phyloP scores from a whole-genome alignment of 768 basidiomycete genomes.

The Russula ochroleuca region DNA sequence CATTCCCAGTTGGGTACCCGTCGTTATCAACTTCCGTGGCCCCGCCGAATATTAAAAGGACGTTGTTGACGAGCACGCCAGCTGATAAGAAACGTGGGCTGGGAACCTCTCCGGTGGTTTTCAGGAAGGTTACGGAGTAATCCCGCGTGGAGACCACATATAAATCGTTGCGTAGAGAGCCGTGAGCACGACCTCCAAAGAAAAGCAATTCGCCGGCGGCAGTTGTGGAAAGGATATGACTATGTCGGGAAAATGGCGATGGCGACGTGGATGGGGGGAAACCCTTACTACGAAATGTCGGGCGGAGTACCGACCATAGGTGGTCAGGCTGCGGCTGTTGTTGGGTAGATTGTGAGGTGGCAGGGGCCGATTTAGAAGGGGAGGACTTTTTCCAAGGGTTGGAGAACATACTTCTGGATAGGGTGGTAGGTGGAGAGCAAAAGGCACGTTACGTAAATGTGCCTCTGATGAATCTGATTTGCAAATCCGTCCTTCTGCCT shows the following conservation, averaged over 20 bases:
- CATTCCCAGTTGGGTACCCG: constrained; percentile 47
- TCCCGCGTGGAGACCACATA: constrained; percentile 76
- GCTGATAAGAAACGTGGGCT: constrained; percentile 84
- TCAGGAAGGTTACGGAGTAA: constrained; percentile 72
- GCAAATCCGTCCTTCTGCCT: too few species aligned
- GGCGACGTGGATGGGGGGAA: constrained; percentile 29
- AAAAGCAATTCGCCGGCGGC: constrained; percentile 89
- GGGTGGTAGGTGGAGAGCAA: too few species aligned
- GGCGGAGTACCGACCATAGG: too few species aligned
- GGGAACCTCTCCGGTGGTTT: constrained; percentile 86
- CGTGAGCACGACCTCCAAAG: constrained; percentile 79
- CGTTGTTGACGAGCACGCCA: constrained; percentile 91
- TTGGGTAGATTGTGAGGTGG: too few species aligned
- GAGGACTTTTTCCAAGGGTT: too few species aligned
- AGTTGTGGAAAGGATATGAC: constrained; percentile 75
- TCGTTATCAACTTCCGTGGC: constrained; percentile 76
- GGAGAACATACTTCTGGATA: too few species aligned
- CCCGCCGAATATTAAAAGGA: constrained; percentile 96
- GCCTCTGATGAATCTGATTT: too few species aligned
- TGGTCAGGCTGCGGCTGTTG: too few species aligned
- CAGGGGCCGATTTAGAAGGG: too few species aligned
- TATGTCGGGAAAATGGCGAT: too few species aligned
- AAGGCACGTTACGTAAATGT: too few species aligned
- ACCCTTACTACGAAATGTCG: too few species aligned
- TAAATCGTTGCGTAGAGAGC: constrained; percentile 66